Base-by-base conservation (phyloP, 805 yeast genomes). In the Candida multigemmis region DNA sequence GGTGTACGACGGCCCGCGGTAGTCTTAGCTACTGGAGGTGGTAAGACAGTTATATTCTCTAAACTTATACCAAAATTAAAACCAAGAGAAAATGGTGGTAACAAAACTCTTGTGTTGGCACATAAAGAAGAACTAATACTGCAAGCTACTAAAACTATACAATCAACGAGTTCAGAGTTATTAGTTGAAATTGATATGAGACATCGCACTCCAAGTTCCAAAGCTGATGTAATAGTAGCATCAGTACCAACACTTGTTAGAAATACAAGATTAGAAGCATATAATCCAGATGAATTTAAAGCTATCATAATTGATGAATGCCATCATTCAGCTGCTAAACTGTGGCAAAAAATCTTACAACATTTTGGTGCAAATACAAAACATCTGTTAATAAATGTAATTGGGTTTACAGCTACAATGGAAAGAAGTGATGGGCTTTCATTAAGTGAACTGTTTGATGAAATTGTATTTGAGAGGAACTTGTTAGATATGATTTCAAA, bases 11-110 rank as follows among this genome's bases (percentile, higher is more conserved):
- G 91, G 25, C 69, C 85, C 0, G 96, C 89, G 0, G 86, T 85
- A 2, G 79, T 85, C 16, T 50, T 87, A 20, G 94, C 96, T 9
- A 89, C 97, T 0, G 97, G 97, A 0, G 91, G 94, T 8, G 97
- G 97, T 4, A 87, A 87, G 42, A 87, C 96, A 0, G 84, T 85
- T 8, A 74, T 83, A 2, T 80, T 84, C 44, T 50, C 81, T 0
- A 68, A 68, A 36, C 38, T 79, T 22, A 68, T 80, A 3, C 65
- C 71, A 0, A 43, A 54, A 21, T 48, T 72, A 5, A 63, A 68
- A 0, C 23, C 34, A 4, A 28, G 38, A 1, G 47, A 48, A 0
- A 35, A 37, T 3, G 32, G 46, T 15, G 63, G 68, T 0, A 36
- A 41, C 16, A 63, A 59, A 31, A 57, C 68, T 0, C 50, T 87